phyloP scores from a whole-genome alignment of 2,329 filamentous ascomycete species.

The Aulographum hederae region DNA sequence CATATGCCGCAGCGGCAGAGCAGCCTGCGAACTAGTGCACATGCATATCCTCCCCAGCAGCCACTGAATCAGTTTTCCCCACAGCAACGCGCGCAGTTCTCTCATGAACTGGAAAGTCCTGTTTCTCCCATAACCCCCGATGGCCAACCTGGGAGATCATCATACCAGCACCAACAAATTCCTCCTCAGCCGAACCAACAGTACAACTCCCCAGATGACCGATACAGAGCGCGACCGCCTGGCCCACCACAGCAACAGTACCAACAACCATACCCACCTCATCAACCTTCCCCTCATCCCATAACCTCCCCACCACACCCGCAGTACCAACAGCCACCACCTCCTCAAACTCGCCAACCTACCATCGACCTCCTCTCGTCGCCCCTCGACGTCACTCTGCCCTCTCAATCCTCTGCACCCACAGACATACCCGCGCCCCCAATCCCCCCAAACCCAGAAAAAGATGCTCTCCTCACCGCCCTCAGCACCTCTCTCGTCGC shows the following conservation, averaged over 20 bases:
- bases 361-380: constrained; percentile 40
- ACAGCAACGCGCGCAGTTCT: not conserved
- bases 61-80: not conserved
- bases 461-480: constrained; percentile 66
- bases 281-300: constrained; percentile 6
- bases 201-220: too few species aligned
- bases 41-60: not conserved
- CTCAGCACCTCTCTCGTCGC: constrained; percentile 52
- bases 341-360: constrained; percentile 5
- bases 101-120: constrained; percentile 13
- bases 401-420: constrained; percentile 20
- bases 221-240: too few species aligned
- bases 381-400: constrained; percentile 40
- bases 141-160: constrained; percentile 1
- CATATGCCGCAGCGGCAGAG: constrained; percentile 36
- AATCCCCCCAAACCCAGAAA: constrained; percentile 89
- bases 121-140: constrained; percentile 18
- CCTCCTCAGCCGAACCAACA: too few species aligned
- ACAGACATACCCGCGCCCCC: constrained; percentile 52
- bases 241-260: not conserved
- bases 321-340: not conserved
- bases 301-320: not conserved
- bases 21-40: constrained; percentile 12
- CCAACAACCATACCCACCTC: constrained; percentile 9
- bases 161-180: constrained; percentile 8